Base-by-base conservation (phyloP, 805 yeast species). In the Cyberlindnera japonica region DNA sequence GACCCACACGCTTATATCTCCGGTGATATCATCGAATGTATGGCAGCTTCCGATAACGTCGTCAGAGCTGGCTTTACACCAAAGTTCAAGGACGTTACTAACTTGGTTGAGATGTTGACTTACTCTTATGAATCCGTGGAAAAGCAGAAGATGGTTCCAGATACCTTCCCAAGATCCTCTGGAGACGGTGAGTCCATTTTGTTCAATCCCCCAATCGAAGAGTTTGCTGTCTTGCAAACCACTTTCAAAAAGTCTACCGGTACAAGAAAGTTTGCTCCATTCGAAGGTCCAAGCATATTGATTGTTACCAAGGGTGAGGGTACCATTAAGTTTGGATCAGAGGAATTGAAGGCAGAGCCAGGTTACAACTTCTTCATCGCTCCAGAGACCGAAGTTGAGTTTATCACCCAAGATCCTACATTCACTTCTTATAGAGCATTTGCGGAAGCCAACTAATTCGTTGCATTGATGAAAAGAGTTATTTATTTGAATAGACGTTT, bases 11-110 rank as follows among this genome's bases (percentile, higher is more conserved):
- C 99, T 24, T 93, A 93, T 66, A 91, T 93, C 47, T 75, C 83
- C 40, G 99, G 99, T 51, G 98, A 93, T 64, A 93, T 93, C 53
- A 90, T 93, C 58, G 99, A 93, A 71, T 93, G 99, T 71, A 93
- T 93, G 99, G 99, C 99, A 31, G 97, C 99, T 8, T 83, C 95
- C 29, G 99, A 93, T 64, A 93, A 93, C 57, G 99, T 93, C 43
- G 97, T 93, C 36, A 79, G 99, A 64, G 95, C 97, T 4, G 99
- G 99, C 12, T 93, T 93, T 72, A 93, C 99, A n/a, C 99, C 99
- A 47, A 93, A 93, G 65, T 93, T 91, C 71, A 93, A 91, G 68
- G 99, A 93, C 64, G 98, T 93, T 45, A 66, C 80, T 44, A 88
- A 84, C 56, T 77, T 93, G 59, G 97, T 93, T 32, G 78, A 75